Base-by-base conservation (phyloP, 305 asterid species). In the Euphrasia arctica region DNA sequence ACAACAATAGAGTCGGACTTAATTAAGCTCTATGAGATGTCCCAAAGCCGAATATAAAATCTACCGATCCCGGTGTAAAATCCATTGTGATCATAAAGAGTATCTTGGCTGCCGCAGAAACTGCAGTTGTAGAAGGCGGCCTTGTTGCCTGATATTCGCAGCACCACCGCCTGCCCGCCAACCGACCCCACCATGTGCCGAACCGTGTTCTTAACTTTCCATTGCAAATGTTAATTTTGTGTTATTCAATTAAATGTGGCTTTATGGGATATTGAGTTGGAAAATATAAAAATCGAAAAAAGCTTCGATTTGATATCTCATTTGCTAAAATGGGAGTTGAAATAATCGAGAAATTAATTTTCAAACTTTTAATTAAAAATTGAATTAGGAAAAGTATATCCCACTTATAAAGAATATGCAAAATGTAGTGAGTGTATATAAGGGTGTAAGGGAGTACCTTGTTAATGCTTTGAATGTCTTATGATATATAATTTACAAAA, bases 1-100 rank as follows among this genome's bases (percentile, higher is more conserved):
- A 39, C 9, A 39, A 4, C 25, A 12, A 28, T 18, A 25, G 60
- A 50, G 4, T 3, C 29, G 31, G 64, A 27, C 59, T 29, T 42
- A 10, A 85, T 29, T 42, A 10, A 85, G 90, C 90, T 85, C 79
- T 50, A 83, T 83, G 22, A 85, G 86, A 83, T 15, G 77, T 85
- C 22, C 72, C 90, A 28, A 83, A 77, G 56, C 90, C 93, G 41
- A 83, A 85, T 27, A 85, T 85, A 83, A 85, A 83, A 70, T 85
- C 88, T 2, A 83, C 87, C 1, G 93, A 83, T 63, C 93, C 93
- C 49, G 81, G 93, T 9, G 83, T 79, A 78, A 60, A 81, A 74
- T 5, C 93, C 90, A 41, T 63, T 81, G 75, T 85, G 90, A 68
- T 85, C 93, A 59, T 83, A 83, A 18, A 85, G 85, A 0, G 90